These are phyloP conservation scores for Eucalyptus marginata DNA, from an alignment of 345 rosid genomes.

Conservation along the genomic window DNA sequence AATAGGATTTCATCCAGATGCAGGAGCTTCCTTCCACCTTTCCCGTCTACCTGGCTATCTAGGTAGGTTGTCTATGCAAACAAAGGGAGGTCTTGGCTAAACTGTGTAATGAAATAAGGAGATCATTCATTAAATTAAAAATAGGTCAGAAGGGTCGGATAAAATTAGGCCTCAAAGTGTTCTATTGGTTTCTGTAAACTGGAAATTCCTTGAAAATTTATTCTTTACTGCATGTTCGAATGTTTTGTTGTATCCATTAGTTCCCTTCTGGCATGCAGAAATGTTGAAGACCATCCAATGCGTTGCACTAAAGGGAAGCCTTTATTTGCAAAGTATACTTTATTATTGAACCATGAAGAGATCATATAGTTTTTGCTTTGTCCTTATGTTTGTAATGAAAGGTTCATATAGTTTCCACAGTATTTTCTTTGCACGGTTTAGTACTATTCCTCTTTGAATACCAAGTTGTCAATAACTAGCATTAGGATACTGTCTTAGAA, in stretches of 20 bases:
- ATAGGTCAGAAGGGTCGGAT: neutral
- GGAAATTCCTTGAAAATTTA: neutral
- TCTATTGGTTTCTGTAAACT: neutral
- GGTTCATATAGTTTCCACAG: neutral
- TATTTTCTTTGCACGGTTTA: neutral
- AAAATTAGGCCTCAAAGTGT: neutral
- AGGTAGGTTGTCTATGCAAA: slow-evolving; percentile 16
- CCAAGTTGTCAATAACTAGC: neutral
- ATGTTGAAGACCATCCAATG: neutral
- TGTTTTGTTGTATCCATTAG: too few relatives aligned
- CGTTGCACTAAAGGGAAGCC: neutral
- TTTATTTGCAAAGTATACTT: neutral
- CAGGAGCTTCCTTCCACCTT: slow-evolving; percentile 90
- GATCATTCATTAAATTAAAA: neutral
- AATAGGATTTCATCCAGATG: slow-evolving; percentile 89
- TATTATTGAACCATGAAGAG: neutral
- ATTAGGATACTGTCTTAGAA: neutral
- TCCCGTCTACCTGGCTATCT: slow-evolving; percentile 81
- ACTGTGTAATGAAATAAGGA: neutral
- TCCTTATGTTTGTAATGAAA: neutral
- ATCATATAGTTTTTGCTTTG: neutral
- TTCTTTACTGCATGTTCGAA: neutral
- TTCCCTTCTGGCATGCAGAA: too few relatives aligned
- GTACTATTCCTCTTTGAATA: neutral
- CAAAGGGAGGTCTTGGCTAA: neutral